Evolutionary conservation across 2,329 filamentous ascomycete genomes (phyloP).

Genomic region (Ceratocystis albifundus): DNA sequence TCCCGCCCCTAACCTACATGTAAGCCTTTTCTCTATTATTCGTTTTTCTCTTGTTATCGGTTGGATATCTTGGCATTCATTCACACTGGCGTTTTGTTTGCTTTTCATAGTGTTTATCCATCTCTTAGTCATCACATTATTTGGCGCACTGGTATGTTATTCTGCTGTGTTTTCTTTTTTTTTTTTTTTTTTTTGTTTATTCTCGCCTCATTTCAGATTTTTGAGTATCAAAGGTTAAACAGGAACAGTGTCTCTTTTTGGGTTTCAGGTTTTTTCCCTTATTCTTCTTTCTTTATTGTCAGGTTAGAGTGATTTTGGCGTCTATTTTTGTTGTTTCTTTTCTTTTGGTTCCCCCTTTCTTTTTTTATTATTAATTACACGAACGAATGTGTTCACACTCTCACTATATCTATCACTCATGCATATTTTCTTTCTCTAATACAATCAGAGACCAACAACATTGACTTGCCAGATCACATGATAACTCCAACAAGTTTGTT

Average conservation of each 20-base stretch:
- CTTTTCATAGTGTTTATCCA: neutral
- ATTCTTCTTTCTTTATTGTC: neutral
- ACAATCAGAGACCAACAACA: too few species aligned
- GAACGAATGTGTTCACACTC: neutral
- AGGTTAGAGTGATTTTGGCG: neutral
- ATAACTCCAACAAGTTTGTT: neutral
- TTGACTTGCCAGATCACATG: neutral
- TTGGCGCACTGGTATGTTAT: neutral
- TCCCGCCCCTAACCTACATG: neutral
- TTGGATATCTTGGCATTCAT: conserved; percentile 1
- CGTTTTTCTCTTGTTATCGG: neutral
- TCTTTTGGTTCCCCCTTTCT: conserved; percentile 27
- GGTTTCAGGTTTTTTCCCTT: neutral
- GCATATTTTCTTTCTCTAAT: neutral
- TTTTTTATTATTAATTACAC: conserved; percentile 25
- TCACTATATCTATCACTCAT: neutral
- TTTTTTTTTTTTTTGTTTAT: neutral
- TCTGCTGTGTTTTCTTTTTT: neutral
- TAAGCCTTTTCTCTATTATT: conserved; percentile 6
- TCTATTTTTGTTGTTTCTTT: conserved; percentile 5
- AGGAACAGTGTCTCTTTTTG: too few species aligned
- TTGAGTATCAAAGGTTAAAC: too few species aligned
- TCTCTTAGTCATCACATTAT: neutral
- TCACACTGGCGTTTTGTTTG: neutral
- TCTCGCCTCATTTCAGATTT: too few species aligned